phyloP scores from a whole-genome alignment of 2,329 filamentous ascomycete genomes.

The Fonsecaea nubica region DNA sequence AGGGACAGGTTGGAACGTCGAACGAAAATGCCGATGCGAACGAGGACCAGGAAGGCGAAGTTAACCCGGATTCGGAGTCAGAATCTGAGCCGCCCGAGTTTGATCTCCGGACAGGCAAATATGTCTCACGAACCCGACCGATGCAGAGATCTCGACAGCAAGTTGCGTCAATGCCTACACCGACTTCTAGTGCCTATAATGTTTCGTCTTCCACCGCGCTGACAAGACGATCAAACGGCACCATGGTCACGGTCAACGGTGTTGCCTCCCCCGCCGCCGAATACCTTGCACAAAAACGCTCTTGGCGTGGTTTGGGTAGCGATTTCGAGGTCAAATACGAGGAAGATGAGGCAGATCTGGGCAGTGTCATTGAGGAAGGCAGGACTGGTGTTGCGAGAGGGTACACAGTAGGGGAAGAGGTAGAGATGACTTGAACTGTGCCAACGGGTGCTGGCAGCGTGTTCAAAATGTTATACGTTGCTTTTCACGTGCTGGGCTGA shows the following conservation, averaged over 20 bases:
- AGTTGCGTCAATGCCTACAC: background rate
- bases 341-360: conserved; percentile 55
- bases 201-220: conserved; percentile 59
- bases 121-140: conserved; percentile 72
- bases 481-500: background rate
- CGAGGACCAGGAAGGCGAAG: conserved; percentile 42
- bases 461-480: background rate
- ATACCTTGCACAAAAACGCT: conserved; percentile 79
- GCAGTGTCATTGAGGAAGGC: conserved; percentile 80
- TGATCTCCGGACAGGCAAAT: conserved; percentile 84
- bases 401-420: conserved; percentile 71
- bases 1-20: background rate
- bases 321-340: conserved; percentile 74
- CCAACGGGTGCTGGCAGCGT: background rate
- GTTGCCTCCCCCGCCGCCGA: conserved; percentile 91
- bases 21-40: conserved; percentile 39
- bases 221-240: conserved; percentile 66
- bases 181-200: conserved; percentile 18
- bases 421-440: conserved; percentile 23
- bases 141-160: conserved; percentile 48
- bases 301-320: conserved; percentile 89
- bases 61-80: conserved; percentile 62
- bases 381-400: conserved; percentile 86
- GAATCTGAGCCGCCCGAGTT: conserved; percentile 81
- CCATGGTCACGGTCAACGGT: conserved; percentile 81